Conservation (phyloP, 495 filamentous ascomycete species). For the Podospora conica region DNA sequence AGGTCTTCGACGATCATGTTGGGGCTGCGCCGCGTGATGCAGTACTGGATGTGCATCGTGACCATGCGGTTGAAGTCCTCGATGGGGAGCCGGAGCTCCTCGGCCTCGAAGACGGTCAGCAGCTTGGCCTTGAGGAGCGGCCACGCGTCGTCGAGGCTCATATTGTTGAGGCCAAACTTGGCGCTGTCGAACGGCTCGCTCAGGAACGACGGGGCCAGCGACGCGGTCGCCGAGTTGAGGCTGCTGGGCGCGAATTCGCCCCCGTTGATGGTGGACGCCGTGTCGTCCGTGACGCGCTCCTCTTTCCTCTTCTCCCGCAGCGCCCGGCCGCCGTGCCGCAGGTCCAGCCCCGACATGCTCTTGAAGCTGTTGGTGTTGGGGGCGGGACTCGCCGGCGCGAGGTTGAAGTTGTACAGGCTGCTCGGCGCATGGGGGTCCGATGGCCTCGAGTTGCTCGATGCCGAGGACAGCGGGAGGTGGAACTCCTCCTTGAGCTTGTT, state of each 20-base stretch:
- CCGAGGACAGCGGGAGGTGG: constrained; percentile 77
- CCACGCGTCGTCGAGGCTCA: constrained; percentile 91
- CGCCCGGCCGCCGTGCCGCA: constrained; percentile 77
- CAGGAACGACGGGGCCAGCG: constrained; percentile 30
- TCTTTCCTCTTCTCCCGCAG: constrained; percentile 88
- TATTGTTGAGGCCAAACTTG: constrained; percentile 68
- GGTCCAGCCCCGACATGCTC: constrained; percentile 62
- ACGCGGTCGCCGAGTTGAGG: constrained; percentile 36
- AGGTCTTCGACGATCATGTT: constrained; percentile 71
- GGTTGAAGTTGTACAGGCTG: constrained; percentile 66
- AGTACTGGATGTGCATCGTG: constrained; percentile 68
- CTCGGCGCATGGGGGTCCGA: constrained; percentile 78
- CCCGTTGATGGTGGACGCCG: constrained; percentile 29
- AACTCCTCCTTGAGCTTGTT: constrained; percentile 82
- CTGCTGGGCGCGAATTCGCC: constrained; percentile 47
- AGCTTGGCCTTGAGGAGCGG: constrained; percentile 84
- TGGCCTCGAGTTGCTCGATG: constrained; percentile 81
- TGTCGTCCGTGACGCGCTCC: constrained; percentile 51
- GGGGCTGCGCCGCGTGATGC: constrained; percentile 61
- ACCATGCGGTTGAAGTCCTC: constrained; percentile 94
- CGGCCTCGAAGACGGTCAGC: constrained; percentile 88
- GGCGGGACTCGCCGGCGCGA: constrained; percentile 60
- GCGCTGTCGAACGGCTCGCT: constrained; percentile 42
- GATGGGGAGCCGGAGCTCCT: constrained; percentile 80
- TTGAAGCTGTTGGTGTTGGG: constrained; percentile 68